A percentile compares a stretch with the other conserved stretches of the same genome.
Conservation (phyloP, 208 protist species). For the Zelonia costaricensis region DNA sequence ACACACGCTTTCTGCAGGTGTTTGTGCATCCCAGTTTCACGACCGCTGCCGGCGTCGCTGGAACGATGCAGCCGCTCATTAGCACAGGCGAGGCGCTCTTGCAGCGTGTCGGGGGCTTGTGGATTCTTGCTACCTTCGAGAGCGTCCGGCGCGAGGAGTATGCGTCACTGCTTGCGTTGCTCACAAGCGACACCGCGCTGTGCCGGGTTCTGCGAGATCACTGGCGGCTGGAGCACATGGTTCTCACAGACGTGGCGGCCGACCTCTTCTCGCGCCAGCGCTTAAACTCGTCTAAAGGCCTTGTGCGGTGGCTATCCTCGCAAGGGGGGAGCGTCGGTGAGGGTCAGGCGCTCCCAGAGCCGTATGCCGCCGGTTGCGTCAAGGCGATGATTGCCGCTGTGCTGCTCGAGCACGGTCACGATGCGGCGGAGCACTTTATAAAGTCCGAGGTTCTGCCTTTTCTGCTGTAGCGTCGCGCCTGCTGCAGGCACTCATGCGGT, state of each 20-base stretch:
- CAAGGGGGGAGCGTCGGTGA: constrained; percentile 30
- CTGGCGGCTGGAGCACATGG: constrained; percentile 84
- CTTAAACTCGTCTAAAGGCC: constrained; percentile 45
- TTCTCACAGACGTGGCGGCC: constrained; percentile 81
- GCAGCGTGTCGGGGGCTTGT: constrained; percentile 32
- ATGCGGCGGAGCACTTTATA: constrained; percentile 54
- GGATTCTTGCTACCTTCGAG: constrained; percentile 68
- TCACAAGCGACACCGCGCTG: constrained; percentile 62
- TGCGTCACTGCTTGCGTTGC: constrained; percentile 45
- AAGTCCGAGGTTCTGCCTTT: constrained; percentile 52
- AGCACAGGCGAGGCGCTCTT: constrained; percentile 67
- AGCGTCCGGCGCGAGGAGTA: constrained; percentile 55
- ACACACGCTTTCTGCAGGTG: constrained; percentile 59
- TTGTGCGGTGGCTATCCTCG: constrained; percentile 58
- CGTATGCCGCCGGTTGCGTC: constrained; percentile 68
- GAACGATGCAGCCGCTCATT: constrained; percentile 67
- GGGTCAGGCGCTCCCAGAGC: constrained; percentile 56
- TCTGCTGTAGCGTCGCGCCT: constrained; percentile 20
- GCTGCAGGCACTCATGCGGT: no score
- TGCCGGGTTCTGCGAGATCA: constrained; percentile 61
- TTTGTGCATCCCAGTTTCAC: constrained; percentile 91
- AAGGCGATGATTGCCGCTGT: constrained; percentile 76
- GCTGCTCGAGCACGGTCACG: constrained; percentile 64
- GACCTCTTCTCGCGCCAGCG: constrained; percentile 60
- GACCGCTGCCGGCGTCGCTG: constrained; percentile 39